phyloP scores from a whole-genome alignment of 257 asterid species.

The Forsythia suspensa region DNA sequence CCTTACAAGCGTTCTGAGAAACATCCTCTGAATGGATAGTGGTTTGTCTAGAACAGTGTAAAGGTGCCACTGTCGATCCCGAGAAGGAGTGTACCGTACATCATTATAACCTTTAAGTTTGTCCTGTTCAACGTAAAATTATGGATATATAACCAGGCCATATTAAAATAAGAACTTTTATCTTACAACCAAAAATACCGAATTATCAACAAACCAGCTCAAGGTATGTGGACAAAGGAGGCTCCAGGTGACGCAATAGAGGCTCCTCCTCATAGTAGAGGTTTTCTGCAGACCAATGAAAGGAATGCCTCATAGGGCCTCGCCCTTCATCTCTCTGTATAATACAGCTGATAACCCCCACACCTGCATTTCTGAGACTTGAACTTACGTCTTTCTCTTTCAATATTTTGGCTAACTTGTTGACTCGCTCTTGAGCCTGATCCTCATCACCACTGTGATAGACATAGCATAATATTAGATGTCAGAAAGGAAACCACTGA shows the following conservation, averaged over 20 bases:
- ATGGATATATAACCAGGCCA: slow-evolving; percentile 6
- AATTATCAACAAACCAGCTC: slow-evolving; percentile 68
- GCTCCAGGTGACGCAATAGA: slow-evolving; percentile 93
- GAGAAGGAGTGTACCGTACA: slow-evolving; percentile 86
- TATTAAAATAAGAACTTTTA: not conserved
- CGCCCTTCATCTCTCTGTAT: slow-evolving; percentile 99
- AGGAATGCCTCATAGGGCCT: slow-evolving; percentile 98
- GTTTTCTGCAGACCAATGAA: slow-evolving; percentile 80
- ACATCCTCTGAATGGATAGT: slow-evolving; percentile 72
- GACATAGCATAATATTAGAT: not conserved
- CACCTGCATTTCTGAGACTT: slow-evolving; percentile 85
- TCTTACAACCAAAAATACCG: slow-evolving; percentile 1
- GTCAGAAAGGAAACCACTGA: slow-evolving; percentile 13
- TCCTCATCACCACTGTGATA: slow-evolving; percentile 93
- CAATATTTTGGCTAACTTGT: slow-evolving; percentile 88
- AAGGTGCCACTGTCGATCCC: slow-evolving; percentile 99
- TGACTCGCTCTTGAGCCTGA: slow-evolving; percentile 96
- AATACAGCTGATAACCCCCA: slow-evolving; percentile 84
- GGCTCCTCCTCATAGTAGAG: slow-evolving; percentile 83
- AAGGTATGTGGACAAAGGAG: slow-evolving; percentile 95
- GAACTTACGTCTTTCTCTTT: slow-evolving; percentile 86
- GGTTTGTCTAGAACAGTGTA: slow-evolving; percentile 84
- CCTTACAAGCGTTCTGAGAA: slow-evolving; percentile 90
- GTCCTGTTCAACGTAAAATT: slow-evolving; percentile 55
- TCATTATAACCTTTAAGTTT: slow-evolving; percentile 78